These are phyloP conservation scores for Leavenworthia alabamica DNA, from an alignment of 345 rosid species.

Conservation along the genomic window DNA sequence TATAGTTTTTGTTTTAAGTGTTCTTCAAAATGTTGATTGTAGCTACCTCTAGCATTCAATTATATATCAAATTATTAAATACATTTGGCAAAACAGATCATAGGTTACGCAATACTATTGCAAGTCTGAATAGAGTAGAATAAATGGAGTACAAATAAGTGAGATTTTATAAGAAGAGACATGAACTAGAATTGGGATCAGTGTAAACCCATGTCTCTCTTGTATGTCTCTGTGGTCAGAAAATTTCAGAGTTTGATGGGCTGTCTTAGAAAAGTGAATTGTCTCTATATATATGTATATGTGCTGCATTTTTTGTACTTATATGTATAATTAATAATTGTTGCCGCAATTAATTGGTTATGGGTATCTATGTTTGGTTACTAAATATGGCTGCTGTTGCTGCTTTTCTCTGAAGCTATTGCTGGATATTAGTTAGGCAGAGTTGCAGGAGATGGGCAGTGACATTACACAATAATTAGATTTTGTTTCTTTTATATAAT, in stretches of 20 bases:
- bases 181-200: conserved; percentile 35
- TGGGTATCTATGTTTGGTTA: conserved; percentile 33
- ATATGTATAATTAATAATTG: conserved; percentile 1
- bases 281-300: conserved; percentile 3
- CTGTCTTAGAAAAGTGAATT: conserved; percentile 33
- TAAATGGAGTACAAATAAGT: conserved; percentile 7
- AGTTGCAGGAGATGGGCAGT: conserved; percentile 37
- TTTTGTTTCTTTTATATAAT: not conserved
- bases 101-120: conserved; percentile 16
- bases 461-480: conserved; percentile 12
- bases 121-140: not conserved
- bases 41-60: not conserved
- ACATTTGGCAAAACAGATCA: conserved; percentile 17
- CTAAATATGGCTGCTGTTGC: conserved; percentile 34
- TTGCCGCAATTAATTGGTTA: conserved; percentile 18
- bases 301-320: conserved; percentile 9
- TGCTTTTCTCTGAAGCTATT: conserved; percentile 31
- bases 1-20: not conserved
- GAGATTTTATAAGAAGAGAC: conserved; percentile 24
- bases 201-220: conserved; percentile 35
- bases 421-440: conserved; percentile 30
- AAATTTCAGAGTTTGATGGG: conserved; percentile 27
- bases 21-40: conserved; percentile 4
- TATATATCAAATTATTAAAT: not conserved
- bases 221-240: conserved; percentile 26